These are phyloP conservation scores for Rhododendron henanense DNA, from an alignment of 148 eudicot genomes.

Conservation along the genomic window DNA sequence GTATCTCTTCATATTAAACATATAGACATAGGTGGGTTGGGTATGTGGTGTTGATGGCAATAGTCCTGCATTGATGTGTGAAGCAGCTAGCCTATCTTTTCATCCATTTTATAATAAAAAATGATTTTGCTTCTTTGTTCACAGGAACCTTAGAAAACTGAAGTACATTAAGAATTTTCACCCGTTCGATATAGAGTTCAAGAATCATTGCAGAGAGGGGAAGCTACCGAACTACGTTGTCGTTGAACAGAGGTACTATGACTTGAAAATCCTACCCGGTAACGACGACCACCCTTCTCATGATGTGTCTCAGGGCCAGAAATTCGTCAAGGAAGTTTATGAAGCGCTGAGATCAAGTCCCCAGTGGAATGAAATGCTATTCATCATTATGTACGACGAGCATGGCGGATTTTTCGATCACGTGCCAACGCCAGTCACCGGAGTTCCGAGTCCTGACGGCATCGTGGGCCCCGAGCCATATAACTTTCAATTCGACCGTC, in stretches of 20 bases:
- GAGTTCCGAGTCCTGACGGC: constrained; percentile 55
- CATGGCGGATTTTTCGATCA: constrained; percentile 72
- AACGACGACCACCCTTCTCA: constrained; percentile 91
- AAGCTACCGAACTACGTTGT: constrained; percentile 87
- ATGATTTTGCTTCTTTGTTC: no score
- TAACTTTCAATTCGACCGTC: constrained; percentile 56
- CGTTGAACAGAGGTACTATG: constrained; percentile 70
- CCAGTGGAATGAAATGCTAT: constrained; percentile 61
- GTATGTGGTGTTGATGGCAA: no score
- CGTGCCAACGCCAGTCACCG: constrained; percentile 48
- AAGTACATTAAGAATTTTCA: constrained; percentile 68
- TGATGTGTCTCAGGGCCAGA: constrained; percentile 48
- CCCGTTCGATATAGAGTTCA: constrained; percentile 62
- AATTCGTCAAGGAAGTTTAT: constrained; percentile 54
- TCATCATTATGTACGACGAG: constrained; percentile 51
- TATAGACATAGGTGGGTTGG: no score
- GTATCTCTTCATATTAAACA: no score
- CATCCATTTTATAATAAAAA: constrained; percentile 16
- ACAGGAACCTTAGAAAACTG: constrained; percentile 64
- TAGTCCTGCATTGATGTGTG: no score
- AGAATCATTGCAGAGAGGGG: constrained; percentile 61
- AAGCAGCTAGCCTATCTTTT: no score
- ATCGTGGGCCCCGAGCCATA: constrained; percentile 47
- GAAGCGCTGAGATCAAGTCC: constrained; percentile 62
- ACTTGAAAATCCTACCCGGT: constrained; percentile 49